Evolutionary conservation across 1,284 basidiomycete species (phyloP), one percentile per base, ranked within the genome.

Genomic region (Peniophora sp.): DNA sequence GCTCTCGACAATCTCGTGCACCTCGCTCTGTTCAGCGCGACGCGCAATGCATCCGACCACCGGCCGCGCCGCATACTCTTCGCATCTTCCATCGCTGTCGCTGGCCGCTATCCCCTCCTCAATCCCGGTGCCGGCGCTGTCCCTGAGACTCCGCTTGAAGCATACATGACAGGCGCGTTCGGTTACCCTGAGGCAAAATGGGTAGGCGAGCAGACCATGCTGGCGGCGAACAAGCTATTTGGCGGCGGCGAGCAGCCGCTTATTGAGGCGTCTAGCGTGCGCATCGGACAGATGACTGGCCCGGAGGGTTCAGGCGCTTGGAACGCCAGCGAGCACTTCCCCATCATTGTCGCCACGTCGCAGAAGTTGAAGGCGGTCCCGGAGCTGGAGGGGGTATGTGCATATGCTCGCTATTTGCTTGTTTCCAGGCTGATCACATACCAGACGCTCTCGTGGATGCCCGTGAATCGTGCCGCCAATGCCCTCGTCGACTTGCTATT

Each of bases 171-270:
- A 2, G 59, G 58, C 2, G 58, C 61, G 17, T 61, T 64, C 45
- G 85, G 85, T 0, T 88, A 88, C 62, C 79, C 81, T 1, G 83
- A 87, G 69, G 78, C 74, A 51, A 87, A 88, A 65, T 87, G 83
- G 83, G 83, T 87, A 0, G 77, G 65, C 48, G 69, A 70, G 50
- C 54, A 55, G n/a, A 49, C 69, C 2, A 50, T 67, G 14, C 41
- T 58, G 45, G 52, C 52, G 3, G 65, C 66, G 9, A 51, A 54
- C 3, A 53, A 59, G 49, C 34, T 60, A 17, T 64, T 59, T 53
- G 61, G 58, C 3, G 46, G 53, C 1, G 47, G 54, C 8, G 54
- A 60, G 20, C 57, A 59, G 34, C 56, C 55, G 0, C 50, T 24
- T 17, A 20, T 57, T 10, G 24, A 23, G 19, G 39, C 53, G 27